Conservation (phyloP, 495 filamentous ascomycete species). For the Gamarada debralockiae region DNA sequence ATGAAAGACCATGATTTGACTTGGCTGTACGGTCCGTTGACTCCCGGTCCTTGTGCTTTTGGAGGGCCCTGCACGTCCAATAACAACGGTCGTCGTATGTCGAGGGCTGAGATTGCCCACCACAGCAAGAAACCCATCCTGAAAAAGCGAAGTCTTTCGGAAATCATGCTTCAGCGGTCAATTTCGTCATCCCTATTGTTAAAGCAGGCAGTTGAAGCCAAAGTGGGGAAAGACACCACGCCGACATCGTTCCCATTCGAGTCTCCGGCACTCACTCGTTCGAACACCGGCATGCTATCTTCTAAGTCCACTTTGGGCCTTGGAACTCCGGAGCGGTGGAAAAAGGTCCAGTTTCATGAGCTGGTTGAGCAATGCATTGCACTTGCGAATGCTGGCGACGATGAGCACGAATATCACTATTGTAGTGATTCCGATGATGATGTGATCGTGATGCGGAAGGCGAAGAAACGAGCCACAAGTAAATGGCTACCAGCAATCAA, state of each 20-base stretch:
- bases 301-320: background rate
- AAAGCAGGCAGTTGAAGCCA: constrained; percentile 85
- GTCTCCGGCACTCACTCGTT: background rate
- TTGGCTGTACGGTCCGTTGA: constrained; percentile 94
- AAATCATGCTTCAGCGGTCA: constrained; percentile 89
- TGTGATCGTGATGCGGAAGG: background rate
- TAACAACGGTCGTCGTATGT: constrained; percentile 56
- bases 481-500: background rate
- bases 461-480: background rate
- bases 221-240: background rate
- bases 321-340: background rate
- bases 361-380: background rate
- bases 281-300: background rate
- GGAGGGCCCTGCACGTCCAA: constrained; percentile 45
- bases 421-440: background rate
- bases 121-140: constrained; percentile 83
- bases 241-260: constrained; percentile 32
- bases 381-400: background rate
- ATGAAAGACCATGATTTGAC: constrained; percentile 96
- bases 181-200: constrained; percentile 86
- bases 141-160: constrained; percentile 95
- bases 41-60: constrained; percentile 50
- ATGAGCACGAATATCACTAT: background rate
- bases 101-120: constrained; percentile 75
- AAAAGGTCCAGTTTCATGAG: background rate